A percentile compares a stretch with the other conserved stretches of the same genome.
Conservation (phyloP, 495 filamentous ascomycete genomes). For the Penicillium cosmopolitanum region DNA sequence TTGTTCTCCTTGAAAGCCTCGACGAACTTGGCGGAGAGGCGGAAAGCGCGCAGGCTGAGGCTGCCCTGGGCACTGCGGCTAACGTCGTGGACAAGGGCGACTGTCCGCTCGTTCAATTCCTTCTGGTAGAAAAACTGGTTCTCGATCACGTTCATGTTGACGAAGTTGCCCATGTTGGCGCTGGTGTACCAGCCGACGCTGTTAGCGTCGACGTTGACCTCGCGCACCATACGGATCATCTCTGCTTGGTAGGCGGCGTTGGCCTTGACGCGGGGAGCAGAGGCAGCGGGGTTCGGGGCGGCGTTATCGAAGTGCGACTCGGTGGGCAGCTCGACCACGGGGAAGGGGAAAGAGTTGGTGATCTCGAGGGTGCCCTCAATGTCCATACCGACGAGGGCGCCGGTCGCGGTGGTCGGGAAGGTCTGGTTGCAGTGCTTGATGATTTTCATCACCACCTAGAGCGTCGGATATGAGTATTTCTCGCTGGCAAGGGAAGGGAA, state of each 20-base stretch:
- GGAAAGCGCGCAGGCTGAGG: slow-evolving; percentile 87
- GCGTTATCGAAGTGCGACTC: slow-evolving; percentile 82
- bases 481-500: slow-evolving; percentile 35
- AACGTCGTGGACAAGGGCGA: slow-evolving; percentile 94
- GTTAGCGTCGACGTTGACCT: slow-evolving; percentile 98
- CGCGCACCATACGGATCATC: slow-evolving; percentile 94
- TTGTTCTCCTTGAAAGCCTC: slow-evolving; percentile 92
- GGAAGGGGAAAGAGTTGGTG: slow-evolving; percentile 95
- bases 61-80: slow-evolving; percentile 91
- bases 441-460: slow-evolving; percentile 92
- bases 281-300: slow-evolving; percentile 76
- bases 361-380: slow-evolving; percentile 79
- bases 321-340: slow-evolving; percentile 73
- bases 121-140: slow-evolving; percentile 98
- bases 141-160: slow-evolving; percentile 93
- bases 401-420: slow-evolving; percentile 89
- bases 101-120: slow-evolving; percentile 85
- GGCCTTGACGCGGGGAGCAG: slow-evolving; percentile 87
- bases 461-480: slow-evolving; percentile 30
- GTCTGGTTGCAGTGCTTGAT: slow-evolving; percentile 86
- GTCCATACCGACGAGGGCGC: slow-evolving; percentile 92
- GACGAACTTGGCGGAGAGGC: slow-evolving; percentile 87
- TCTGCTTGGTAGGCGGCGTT: slow-evolving; percentile 90
- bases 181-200: slow-evolving; percentile 99
- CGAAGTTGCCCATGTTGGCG: slow-evolving; percentile 97